Conservation (phyloP, 257 asterid species). For the Jaltomata sinuosa region DNA sequence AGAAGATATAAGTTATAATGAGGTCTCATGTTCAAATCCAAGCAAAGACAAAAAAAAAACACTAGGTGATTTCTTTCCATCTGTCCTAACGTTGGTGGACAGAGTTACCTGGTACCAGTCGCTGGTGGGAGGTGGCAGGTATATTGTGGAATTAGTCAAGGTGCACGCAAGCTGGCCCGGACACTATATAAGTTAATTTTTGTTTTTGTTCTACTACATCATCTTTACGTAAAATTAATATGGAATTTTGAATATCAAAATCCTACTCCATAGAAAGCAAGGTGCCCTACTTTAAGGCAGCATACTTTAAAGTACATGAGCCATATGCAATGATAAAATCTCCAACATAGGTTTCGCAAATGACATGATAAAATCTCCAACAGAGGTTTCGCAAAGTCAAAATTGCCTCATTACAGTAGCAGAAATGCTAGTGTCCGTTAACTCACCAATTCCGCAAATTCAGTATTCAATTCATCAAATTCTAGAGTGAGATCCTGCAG, state of each 20-base stretch:
- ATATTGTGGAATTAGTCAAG: too few species aligned
- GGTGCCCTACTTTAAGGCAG: not conserved
- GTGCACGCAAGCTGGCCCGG: too few species aligned
- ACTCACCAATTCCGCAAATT: slow-evolving; percentile 58
- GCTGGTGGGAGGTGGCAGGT: too few species aligned
- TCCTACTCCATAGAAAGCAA: not conserved
- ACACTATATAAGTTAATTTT: too few species aligned
- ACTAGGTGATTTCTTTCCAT: too few species aligned
- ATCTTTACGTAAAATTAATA: not conserved
- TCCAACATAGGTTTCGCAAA: not conserved
- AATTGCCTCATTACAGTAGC: not conserved
- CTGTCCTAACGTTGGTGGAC: too few species aligned
- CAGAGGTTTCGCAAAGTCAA: too few species aligned
- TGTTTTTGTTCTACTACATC: not conserved
- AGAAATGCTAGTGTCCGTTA: not conserved
- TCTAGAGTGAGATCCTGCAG: slow-evolving; percentile 73
- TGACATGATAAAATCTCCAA: not conserved
- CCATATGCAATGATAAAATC: not conserved
- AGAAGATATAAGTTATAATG: not conserved
- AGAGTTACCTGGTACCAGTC: too few species aligned
- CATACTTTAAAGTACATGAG: not conserved
- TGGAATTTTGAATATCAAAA: not conserved
- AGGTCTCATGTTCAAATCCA: too few species aligned
- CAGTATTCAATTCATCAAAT: slow-evolving; percentile 56
- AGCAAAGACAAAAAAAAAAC: too few species aligned